Base-by-base conservation (phyloP, 495 filamentous ascomycete species). In the Articulospora tetracladia region DNA sequence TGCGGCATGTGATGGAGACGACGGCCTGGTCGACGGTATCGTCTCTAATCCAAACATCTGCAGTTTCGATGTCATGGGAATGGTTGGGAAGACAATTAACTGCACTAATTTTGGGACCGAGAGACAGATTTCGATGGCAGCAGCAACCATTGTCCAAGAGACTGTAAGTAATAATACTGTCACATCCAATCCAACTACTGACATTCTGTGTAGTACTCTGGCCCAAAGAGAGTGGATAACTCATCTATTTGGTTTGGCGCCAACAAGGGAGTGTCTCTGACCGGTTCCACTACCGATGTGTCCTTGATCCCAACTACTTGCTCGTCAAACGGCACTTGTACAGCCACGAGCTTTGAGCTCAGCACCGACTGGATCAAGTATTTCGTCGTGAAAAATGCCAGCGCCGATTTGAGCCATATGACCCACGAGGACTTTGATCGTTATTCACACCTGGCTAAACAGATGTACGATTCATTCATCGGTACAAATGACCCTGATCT, bases 21-120 rank as follows among this genome's bases (percentile, higher is more conserved):
- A 79, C 53, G 74, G 70, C 1, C 49, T 75, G 1, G 36, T 72
- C 1, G 75, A 77, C 52, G 71, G 69, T 19, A 64, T 76, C 26
- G 67, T 76, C 3, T 53, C 62, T 3, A 57, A 70, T 22, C 36
- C 53, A 3, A 65, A 68, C 2, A 23, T 34, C 0, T 72, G 73
- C 41, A 8, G 36, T 6, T 65, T 65, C 22, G 59, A 65, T 28
- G 1, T 55, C 0, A 19, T 22, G 3, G 27, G 20, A 6, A 0
- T 53, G 7, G 59, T 65, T 6, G 63, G 58, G 10, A 25, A 7
- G 15, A 19, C 19, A 27, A 6, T 58, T n/a, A 62, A 58, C 28
- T 58, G 60, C 26, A 1, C 54, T 3, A 41, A 44, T n/a, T 23
- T 19, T 24, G 46, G 55, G 10, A 19, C n/a, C 1, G 1, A 1